Evolutionary conservation across 345 rosid species (phyloP), one percentile per base, ranked within the genome.

Genomic region (Melaleuca quinquenervia): DNA sequence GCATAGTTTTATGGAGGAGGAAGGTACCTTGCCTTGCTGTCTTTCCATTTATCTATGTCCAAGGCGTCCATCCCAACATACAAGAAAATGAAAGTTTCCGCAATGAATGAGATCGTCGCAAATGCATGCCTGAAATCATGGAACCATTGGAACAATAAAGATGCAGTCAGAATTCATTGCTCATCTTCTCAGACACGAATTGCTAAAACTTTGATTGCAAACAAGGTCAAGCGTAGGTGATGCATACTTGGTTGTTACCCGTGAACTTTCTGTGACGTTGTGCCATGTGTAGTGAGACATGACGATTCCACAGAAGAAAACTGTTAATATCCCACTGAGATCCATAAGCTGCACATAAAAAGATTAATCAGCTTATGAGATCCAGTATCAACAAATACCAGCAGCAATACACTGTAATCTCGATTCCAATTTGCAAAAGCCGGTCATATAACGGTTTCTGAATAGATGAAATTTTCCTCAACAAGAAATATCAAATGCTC

Each of bases 231-330:
- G 83, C 21, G 7, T 56, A 41, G 74, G 45, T 26, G 41, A 82
- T 45, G 53, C 92, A 89, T 86, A 93, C 97, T 92, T 93, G 88
- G 97, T 92, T 85, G 97, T 94, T 90, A 91, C 84, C 84, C 94
- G 85, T 52, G 97, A 94, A 89, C 94, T 90, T 87, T 94, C 93
- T 26, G 97, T 93, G 78, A 94, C 91, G 3, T 93, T 94, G 86
- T 94, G 97, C 97, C 97, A 94, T 21, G 97, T 92, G 84, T 93
- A 93, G 87, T 94, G 96, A 7, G 95, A 94, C 95, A 93, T 92
- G 76, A 93, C 89, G 75, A 94, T 92, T 74, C 96, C 96, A 53
- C 94, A 91, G 90, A 93, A 93, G 91, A 94, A 94, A 84, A 94
- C 85, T 52, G 97, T 93, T 88, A 94, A 88, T 86, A 93, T 93